Base-by-base conservation (phyloP, 495 filamentous ascomycete genomes). In the Neurospora sp. region DNA sequence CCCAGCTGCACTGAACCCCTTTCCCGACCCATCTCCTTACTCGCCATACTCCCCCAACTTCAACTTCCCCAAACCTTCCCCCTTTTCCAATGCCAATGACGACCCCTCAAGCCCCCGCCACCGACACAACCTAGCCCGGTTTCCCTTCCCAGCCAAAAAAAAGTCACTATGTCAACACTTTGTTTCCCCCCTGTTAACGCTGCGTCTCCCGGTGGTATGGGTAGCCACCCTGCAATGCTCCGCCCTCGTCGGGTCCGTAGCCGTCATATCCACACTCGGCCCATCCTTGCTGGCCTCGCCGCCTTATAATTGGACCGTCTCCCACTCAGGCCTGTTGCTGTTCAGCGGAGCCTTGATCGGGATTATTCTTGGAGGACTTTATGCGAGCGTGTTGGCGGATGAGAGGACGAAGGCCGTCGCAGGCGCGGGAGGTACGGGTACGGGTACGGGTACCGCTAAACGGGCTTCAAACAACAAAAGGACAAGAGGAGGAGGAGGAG, bases 181-280 rank as follows among this genome's bases (percentile, higher is more conserved):
- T 68, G 7, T 68, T 3, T 75, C 78, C 35, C 80, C 80, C 3
- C 76, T 79, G 70, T 38, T 38, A 0, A 81, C 78, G 0, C 77
- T 80, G 9, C 74, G 70, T 3, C 73, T 81, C 0, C 79, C 77
- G 0, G 70, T 72, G 0, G 74, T 74, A 2, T 79, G 78, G 78
- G 47, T 81, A 4, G 75, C 76, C 18, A 78, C 76, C 70, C 35
- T 77, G 3, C 80, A 81, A 38, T 81, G 78, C 70, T 78, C 76
- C 31, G 73, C 75, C 0, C 73, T 81, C 0, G 76, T 81, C 2
- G 80, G 77, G 3, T 71, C 47, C 10, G 71, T 73, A 1, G 76
- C 76, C 0, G 78, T 77, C 18, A 77, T 81, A 0, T 80, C 80
- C 9, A 76, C 76, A 1, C 70, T 79, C 1, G 80, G 80, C 0